phyloP scores from a whole-genome alignment of 345 rosid species.

The Ceriops zippeliana region DNA sequence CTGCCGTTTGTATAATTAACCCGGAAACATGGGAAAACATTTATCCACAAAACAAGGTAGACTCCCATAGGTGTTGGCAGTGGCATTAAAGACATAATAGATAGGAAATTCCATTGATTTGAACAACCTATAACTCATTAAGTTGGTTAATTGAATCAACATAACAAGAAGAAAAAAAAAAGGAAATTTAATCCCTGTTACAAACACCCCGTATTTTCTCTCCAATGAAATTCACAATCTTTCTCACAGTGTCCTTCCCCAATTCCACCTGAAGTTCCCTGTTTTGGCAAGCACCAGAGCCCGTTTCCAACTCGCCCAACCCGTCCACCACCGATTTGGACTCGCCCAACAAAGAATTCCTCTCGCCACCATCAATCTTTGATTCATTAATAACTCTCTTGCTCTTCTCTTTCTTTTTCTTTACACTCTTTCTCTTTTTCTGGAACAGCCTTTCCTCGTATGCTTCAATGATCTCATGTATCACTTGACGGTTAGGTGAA shows the following conservation, averaged over 20 bases:
- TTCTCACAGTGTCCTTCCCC: slow-evolving; percentile 33
- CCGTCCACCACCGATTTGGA: neutral
- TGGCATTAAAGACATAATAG: neutral
- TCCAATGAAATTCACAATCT: slow-evolving; percentile 32
- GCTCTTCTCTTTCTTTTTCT: slow-evolving; percentile 16
- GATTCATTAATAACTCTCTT: slow-evolving; percentile 15
- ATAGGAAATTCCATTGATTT: neutral
- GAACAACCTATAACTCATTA: no score
- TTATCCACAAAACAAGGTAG: no score
- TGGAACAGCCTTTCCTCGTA: slow-evolving; percentile 32
- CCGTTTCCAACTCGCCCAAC: slow-evolving; percentile 6
- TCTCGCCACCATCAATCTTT: neutral
- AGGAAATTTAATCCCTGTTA: neutral
- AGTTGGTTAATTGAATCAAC: neutral
- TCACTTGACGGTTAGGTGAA: slow-evolving; percentile 37
- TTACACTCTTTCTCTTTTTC: slow-evolving; percentile 15
- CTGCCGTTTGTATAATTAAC: no score
- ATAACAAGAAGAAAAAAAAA: neutral
- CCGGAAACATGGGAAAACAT: no score
- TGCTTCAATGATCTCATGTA: slow-evolving; percentile 43
- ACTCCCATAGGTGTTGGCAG: no score
- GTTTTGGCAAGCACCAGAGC: neutral
- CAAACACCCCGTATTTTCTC: slow-evolving; percentile 34
- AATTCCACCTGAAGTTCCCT: slow-evolving; percentile 4
- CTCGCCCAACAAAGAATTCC: slow-evolving; percentile 2